Percentiles rank a stretch among this genome's conserved stretches.
Evolutionary conservation across 805 yeast species (phyloP).

Genomic region (Candida sithepensis): DNA sequence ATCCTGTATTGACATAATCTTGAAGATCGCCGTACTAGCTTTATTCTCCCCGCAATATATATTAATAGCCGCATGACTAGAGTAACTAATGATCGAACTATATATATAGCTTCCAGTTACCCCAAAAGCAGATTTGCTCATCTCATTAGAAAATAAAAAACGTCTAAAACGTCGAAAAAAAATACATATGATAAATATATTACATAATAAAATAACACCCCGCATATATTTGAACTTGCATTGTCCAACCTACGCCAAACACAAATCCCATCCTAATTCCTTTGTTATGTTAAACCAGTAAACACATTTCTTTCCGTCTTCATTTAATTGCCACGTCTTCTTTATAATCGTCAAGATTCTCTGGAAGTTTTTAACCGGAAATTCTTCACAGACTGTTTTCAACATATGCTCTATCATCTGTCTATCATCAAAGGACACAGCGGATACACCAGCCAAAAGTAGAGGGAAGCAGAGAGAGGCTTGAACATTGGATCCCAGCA

Average conservation of each 20-base stretch:
- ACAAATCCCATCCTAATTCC: conserved; percentile 32
- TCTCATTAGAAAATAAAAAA: too few relatives aligned
- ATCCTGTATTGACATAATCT: too few relatives aligned
- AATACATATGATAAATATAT: too few relatives aligned
- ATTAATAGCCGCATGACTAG: too few relatives aligned
- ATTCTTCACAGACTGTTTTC: conserved; percentile 22
- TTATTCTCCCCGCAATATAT: too few relatives aligned
- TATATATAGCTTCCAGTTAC: too few relatives aligned
- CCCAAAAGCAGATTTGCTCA: too few relatives aligned
- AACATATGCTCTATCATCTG: conserved; percentile 20
- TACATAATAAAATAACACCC: too few relatives aligned
- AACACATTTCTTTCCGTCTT: conserved; percentile 29
- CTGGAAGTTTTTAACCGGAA: conserved; percentile 33
- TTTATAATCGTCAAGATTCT: conserved; percentile 29
- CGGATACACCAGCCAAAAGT: conserved; percentile 29
- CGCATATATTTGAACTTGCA: too few relatives aligned
- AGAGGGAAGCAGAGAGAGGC: conserved; percentile 33
- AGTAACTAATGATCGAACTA: too few relatives aligned
- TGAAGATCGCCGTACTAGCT: too few relatives aligned
- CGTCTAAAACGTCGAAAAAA: too few relatives aligned
- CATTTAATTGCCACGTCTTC: conserved; percentile 33
- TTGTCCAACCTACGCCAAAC: conserved; percentile 18
- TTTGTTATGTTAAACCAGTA: conserved; percentile 36
- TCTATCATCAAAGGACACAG: conserved; percentile 21
- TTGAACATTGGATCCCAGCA: conserved; percentile 15